These are phyloP conservation scores for Symbiodinium pilosum DNA, from an alignment of 73 alveolate species.

Conservation along the genomic window DNA sequence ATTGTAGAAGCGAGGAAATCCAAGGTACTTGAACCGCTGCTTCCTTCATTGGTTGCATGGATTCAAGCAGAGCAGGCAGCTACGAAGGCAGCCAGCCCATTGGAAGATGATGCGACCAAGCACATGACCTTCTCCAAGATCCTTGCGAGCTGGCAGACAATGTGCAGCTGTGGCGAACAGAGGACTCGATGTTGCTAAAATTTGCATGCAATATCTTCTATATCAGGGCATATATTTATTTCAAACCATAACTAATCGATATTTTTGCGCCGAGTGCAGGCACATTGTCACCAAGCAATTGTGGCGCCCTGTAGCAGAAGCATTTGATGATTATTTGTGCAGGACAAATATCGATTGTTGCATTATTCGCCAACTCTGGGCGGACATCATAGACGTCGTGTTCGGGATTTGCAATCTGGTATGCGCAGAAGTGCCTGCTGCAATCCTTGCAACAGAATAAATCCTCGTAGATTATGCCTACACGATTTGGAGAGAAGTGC, in stretches of 20 bases:
- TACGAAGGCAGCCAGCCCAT: background rate
- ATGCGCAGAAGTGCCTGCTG: background rate
- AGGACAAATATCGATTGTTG: conserved; percentile 13
- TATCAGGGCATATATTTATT: no score
- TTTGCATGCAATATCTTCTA: no score
- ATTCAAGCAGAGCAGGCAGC: background rate
- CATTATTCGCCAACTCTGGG: background rate
- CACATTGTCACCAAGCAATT: no score
- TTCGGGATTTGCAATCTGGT: background rate
- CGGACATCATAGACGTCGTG: background rate
- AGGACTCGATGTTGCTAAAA: background rate
- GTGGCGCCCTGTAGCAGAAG: no score
- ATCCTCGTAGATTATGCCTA: background rate
- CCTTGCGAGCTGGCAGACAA: background rate
- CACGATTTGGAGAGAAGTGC: background rate
- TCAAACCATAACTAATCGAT: no score
- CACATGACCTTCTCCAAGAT: conserved; percentile 10
- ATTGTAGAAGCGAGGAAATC: background rate
- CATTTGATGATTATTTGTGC: background rate
- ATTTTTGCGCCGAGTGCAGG: no score
- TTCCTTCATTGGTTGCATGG: background rate
- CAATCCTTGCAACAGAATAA: background rate
- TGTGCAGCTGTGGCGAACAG: conserved; percentile 25
- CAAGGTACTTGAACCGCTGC: background rate
- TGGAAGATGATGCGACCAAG: background rate